Base-by-base conservation (phyloP, 129 eudicot genomes). In the Helichrysum umbraculigerum region DNA sequence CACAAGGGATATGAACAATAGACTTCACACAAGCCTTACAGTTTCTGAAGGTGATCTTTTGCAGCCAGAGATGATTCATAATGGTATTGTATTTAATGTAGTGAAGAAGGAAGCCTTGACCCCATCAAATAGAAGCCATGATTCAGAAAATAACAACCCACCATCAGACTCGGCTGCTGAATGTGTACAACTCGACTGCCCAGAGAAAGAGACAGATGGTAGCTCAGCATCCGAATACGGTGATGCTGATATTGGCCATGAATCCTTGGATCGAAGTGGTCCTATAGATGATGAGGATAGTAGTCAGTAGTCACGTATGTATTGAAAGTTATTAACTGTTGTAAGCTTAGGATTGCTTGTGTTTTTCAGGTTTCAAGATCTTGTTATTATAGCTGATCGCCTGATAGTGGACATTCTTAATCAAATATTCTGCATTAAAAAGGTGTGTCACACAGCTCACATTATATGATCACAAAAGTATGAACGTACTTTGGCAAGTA, bases 51-150 rank as follows among this genome's bases (percentile, higher is more conserved):
- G 98, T 2, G 98, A 90, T 63, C 79, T 89, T 70, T 61, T 93
- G 83, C 92, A 88, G 88, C 88, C 97, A 0, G 98, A 86, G 61
- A 85, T 86, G 80, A 78, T 76, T 0, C 77, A 71, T 29, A 86
- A 90, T 29, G 98, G 96, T 33, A 88, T 92, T 19, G 90, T 90
- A 64, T 90, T 92, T 56, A 92, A 90, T 67, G 88, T 92, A 15
- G 98, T 90, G 41, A 88, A 79, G 84, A 92, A 82, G 63, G 96
- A 81, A 32, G 96, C 68, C 12, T 37, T 88, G 75, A 82, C 96
- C 17, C 87, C 88, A 12, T 79, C 91, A 1, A 88, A 67, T 39
- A 73, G 91, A 80, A 92, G 92, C 71, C 83, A 10, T 20, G 92
- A 85, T 68, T 92, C 96, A 16, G 97, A 82, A 35, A 76, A 68